These are phyloP conservation scores for Penicillium hesseltinei DNA, from an alignment of 2,329 filamentous ascomycete genomes.

Conservation along the genomic window DNA sequence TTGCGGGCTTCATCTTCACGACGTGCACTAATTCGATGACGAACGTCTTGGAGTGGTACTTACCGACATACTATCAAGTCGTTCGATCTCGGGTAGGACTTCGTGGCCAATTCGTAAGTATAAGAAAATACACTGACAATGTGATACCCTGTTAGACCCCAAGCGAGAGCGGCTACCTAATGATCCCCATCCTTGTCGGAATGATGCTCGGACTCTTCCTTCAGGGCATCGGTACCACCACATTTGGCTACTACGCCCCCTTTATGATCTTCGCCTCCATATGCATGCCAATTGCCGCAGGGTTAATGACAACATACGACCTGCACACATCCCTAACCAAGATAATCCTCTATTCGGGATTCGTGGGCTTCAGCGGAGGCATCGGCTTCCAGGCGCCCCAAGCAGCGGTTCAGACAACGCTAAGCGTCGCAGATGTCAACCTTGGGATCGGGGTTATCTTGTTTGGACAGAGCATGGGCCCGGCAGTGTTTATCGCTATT, in stretches of 20 bases:
- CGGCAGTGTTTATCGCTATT: slow-evolving; percentile 52
- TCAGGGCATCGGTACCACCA: not conserved
- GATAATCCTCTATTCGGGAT: too few relatives aligned
- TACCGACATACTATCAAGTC: slow-evolving; percentile 39
- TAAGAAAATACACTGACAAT: slow-evolving; percentile 6
- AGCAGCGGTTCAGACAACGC: slow-evolving; percentile 30
- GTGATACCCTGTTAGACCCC: slow-evolving; percentile 10
- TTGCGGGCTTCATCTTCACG: slow-evolving; percentile 26
- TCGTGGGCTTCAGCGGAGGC: too few relatives aligned
- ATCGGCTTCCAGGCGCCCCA: slow-evolving; percentile 35
- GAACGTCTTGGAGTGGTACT: slow-evolving; percentile 29
- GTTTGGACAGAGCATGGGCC: slow-evolving; percentile 42
- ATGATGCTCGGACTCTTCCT: slow-evolving; percentile 4
- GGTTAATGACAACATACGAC: slow-evolving; percentile 34
- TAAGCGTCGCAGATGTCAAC: slow-evolving; percentile 26
- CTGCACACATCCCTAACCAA: slow-evolving; percentile 9
- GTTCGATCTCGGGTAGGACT: slow-evolving; percentile 22
- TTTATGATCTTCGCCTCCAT: slow-evolving; percentile 36
- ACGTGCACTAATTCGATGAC: slow-evolving; percentile 24
- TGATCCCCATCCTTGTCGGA: slow-evolving; percentile 28
- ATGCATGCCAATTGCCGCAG: slow-evolving; percentile 34
- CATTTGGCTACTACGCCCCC: slow-evolving; percentile 35
- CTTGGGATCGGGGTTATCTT: slow-evolving; percentile 32
- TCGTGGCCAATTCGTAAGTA: slow-evolving; percentile 4
- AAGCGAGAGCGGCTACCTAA: slow-evolving; percentile 27